Evolutionary conservation across 2,329 filamentous ascomycete species (phyloP).

Genomic region (Exophiala spinifera): DNA sequence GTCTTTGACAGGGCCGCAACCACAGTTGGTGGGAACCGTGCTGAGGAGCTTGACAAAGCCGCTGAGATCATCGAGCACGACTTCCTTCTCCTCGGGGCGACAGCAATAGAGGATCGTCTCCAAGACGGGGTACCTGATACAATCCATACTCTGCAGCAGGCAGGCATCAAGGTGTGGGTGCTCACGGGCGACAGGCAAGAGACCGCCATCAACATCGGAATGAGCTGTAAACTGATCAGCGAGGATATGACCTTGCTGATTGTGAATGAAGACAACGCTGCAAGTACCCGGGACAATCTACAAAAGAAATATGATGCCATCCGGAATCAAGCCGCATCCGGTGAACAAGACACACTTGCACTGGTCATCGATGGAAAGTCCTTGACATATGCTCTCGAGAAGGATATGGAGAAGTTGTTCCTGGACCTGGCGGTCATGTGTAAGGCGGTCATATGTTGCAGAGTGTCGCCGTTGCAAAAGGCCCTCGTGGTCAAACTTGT

Average conservation of each 20-base stretch:
- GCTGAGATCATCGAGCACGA: constrained; percentile 93
- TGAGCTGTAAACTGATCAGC: constrained; percentile 97
- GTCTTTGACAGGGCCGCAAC: constrained; percentile 86
- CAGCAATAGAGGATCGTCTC: constrained; percentile 92
- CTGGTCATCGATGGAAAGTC: constrained; percentile 96
- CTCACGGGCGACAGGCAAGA: constrained; percentile 96
- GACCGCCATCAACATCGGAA: constrained; percentile 98
- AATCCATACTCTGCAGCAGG: constrained; percentile 92
- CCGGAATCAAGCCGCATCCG: constrained; percentile 67
- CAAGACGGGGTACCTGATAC: constrained; percentile 98
- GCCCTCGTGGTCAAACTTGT: constrained; percentile 97
- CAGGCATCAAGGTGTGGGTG: constrained; percentile 98
- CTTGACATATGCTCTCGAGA: constrained; percentile 86
- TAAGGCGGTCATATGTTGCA: constrained; percentile 93
- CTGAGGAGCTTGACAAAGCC: constrained; percentile 94
- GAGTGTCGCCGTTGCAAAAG: constrained; percentile 95
- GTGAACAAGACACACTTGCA: constrained; percentile 73
- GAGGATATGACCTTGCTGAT: constrained; percentile 99
- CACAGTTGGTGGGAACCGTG: constrained; percentile 86
- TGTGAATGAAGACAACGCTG: constrained; percentile 81
- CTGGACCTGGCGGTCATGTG: constrained; percentile 91
- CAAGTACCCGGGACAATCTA: constrained; percentile 79
- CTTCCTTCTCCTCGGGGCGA: constrained; percentile 86
- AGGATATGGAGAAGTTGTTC: constrained; percentile 89
- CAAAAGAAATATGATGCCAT: constrained; percentile 93